Conservation (phyloP, 2,329 filamentous ascomycete species). For the Xylaria sp. region DNA sequence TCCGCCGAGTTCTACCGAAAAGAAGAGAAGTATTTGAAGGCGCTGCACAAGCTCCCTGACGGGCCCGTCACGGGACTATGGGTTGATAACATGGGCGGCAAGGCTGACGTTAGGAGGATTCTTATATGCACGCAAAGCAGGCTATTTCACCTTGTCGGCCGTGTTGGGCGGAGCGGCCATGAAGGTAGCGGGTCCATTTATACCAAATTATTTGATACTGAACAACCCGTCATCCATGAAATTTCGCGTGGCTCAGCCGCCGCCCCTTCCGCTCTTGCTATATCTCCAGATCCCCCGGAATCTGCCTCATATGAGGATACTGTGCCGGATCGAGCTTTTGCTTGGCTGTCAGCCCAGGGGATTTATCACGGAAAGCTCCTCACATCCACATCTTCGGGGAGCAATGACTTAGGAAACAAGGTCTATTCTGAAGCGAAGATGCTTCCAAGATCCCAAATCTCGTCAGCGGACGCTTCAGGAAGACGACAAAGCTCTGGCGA, state of each 20-base stretch:
- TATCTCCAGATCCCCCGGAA: slow-evolving; percentile 79
- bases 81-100: slow-evolving; percentile 77
- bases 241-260: slow-evolving; percentile 67
- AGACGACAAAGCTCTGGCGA: slow-evolving; percentile 75
- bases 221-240: slow-evolving; percentile 82
- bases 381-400: slow-evolving; percentile 66
- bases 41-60: slow-evolving; percentile 83
- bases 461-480: slow-evolving; percentile 71
- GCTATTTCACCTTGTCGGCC: slow-evolving; percentile 84
- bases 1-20: slow-evolving; percentile 94
- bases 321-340: slow-evolving; percentile 77
- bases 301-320: slow-evolving; percentile 64
- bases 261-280: slow-evolving; percentile 73
- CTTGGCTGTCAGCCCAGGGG: slow-evolving; percentile 89
- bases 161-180: slow-evolving; percentile 74
- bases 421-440: slow-evolving; percentile 84
- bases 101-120: slow-evolving; percentile 78
- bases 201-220: slow-evolving; percentile 85
- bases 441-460: slow-evolving; percentile 77
- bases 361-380: slow-evolving; percentile 86
- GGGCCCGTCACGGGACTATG: slow-evolving; percentile 87
- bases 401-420: slow-evolving; percentile 73
- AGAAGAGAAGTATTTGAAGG: slow-evolving; percentile 91
- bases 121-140: slow-evolving; percentile 81
- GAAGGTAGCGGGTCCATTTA: slow-evolving; percentile 90